Base-by-base conservation (phyloP, 2,329 filamentous ascomycete genomes). In the Pestalotiopsis fici region DNA sequence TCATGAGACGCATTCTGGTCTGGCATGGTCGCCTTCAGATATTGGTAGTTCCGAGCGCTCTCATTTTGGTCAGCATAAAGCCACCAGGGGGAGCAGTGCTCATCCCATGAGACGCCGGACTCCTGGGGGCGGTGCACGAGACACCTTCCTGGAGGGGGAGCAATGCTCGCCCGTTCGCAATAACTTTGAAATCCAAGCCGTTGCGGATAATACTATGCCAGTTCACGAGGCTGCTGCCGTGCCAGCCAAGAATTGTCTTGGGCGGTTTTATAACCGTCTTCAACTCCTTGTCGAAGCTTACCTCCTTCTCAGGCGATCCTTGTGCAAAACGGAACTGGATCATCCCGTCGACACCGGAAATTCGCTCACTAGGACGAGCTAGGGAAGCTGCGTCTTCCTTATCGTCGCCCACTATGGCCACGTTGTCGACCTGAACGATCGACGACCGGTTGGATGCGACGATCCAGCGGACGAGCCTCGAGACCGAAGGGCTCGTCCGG, bases 271-370 rank as follows among this genome's bases (percentile, higher is more conserved):
- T 68, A 3, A 84, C 83, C 4, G 80, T 74, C 47, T 83, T 81
- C 2, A 96, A 83, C 15, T 90, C 88, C 25, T 88, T 78, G 6
- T 89, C 18, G 81, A 75, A 98, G 97, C 2, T 88, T 37, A 90
- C 83, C 76, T 98, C 95, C 74, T 95, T 97, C 74, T 97, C 93
- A 0, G 94, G 94, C 0, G 93, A 91, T 9, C 94, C 95, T 82
- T 97, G 95, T 0, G 92, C 91, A 72, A 98, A 94, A 31, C 93
- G 88, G 74, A 97, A 98, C 77, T 97, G 94, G 66, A 93, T 83
- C 85, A 90, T 95, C 2, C 79, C 83, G 0, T 83, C 74, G 81
- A 95, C 89, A 0, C 90, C 91, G 27, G 81, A 82, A 2, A 96
- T 85, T 12, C 83, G 84, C 69, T 90, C 84, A 43, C 82, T 80